These are phyloP conservation scores for Microsporum ferrugineum DNA, from an alignment of 2,329 filamentous ascomycete species.

Conservation along the genomic window DNA sequence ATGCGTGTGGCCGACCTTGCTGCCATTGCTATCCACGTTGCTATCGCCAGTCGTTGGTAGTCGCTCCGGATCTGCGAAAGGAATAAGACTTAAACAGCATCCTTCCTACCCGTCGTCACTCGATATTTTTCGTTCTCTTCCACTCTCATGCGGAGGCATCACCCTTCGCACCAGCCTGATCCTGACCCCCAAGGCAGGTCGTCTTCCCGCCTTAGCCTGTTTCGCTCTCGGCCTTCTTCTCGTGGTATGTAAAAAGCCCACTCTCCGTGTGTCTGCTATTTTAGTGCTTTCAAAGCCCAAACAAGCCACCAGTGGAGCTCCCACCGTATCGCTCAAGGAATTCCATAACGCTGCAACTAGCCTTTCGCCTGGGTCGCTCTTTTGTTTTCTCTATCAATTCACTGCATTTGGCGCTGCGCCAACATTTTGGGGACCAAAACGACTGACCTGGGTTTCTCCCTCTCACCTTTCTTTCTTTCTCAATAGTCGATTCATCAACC, in stretches of 20 bases:
- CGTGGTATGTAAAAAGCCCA: constrained; percentile 4
- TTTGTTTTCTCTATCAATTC: constrained; percentile 11
- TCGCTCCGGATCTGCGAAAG: not conserved
- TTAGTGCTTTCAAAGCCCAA: constrained; percentile 1
- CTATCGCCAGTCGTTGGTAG: not conserved
- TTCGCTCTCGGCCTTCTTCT: constrained; percentile 5
- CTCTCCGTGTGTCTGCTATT: not conserved
- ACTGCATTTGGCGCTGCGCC: constrained; percentile 6
- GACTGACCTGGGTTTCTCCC: constrained; percentile 8
- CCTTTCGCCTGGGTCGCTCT: not conserved
- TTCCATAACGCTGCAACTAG: constrained; percentile 3
- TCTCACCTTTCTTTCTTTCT: constrained; percentile 1
- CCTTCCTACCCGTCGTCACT: not conserved
- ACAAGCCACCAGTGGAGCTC: constrained; percentile 3
- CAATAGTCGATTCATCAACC: not conserved
- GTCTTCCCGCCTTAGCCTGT: constrained; percentile 3
- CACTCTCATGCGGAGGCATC: constrained; percentile 6
- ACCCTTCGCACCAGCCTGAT: constrained; percentile 4
- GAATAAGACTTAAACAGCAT: not conserved
- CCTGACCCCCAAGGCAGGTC: constrained; percentile 3
- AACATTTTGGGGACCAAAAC: not conserved
- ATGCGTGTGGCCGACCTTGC: not conserved
- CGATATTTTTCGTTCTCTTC: not conserved
- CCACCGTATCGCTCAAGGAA: not conserved
- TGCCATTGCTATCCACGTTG: not conserved